Conservation (phyloP, 225 moss, liverwort and hornwort genomes). For the Thuidium tamariscinum region DNA sequence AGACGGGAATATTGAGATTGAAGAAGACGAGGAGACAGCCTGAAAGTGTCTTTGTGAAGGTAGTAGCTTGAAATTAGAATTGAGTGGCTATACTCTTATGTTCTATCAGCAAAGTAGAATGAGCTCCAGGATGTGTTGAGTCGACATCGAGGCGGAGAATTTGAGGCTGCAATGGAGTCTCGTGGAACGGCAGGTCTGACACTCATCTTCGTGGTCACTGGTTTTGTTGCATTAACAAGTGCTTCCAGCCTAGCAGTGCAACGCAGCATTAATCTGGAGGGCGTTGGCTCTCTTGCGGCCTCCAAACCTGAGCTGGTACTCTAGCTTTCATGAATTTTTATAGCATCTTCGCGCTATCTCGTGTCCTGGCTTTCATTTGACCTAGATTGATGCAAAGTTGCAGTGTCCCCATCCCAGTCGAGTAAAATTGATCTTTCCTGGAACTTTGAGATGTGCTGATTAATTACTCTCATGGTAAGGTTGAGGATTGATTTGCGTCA, state of each 20-base stretch:
- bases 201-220: neutral
- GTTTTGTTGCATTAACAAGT: neutral
- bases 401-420: neutral
- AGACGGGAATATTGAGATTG: neutral
- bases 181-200: neutral
- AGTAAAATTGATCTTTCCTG: neutral
- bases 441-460: neutral
- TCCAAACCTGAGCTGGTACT: conserved; percentile 17
- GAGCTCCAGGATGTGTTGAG: neutral
- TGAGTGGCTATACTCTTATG: neutral
- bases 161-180: neutral
- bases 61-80: neutral
- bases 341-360: neutral
- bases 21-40: neutral
- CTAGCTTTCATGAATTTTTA: neutral
- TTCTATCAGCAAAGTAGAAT: neutral
- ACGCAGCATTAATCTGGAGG: neutral
- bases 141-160: neutral
- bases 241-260: neutral
- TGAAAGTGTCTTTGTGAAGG: neutral
- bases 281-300: neutral
- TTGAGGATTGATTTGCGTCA: neutral
- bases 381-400: neutral
- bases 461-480: neutral
- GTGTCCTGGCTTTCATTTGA: neutral